phyloP scores from a whole-genome alignment of 257 asterid species.

The Capsicum baccatum region DNA sequence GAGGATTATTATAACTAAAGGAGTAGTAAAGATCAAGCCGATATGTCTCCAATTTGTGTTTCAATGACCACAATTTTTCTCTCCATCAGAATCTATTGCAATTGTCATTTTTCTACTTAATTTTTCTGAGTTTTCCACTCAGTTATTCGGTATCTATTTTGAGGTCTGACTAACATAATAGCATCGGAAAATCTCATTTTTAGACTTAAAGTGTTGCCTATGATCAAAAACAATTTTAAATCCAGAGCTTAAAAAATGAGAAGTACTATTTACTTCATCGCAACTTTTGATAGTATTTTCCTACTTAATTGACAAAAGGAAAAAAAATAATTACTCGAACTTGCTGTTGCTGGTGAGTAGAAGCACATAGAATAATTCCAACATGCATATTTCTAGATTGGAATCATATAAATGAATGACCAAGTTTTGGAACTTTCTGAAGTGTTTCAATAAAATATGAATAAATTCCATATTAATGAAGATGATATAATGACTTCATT shows the following conservation, averaged over 20 bases:
- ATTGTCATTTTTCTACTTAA: no score
- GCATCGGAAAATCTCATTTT: no score
- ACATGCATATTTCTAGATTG: background rate
- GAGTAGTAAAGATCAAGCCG: no score
- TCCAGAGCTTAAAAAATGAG: no score
- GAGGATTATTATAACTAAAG: no score
- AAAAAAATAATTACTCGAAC: background rate
- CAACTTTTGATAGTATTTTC: background rate
- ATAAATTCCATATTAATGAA: background rate
- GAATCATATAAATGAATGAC: background rate
- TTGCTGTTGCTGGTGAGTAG: background rate
- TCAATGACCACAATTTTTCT: no score
- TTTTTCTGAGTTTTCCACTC: no score
- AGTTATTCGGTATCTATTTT: no score
- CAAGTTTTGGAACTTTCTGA: background rate
- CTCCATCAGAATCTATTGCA: no score
- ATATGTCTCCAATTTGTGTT: no score
- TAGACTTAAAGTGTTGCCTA: background rate
- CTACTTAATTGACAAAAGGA: background rate
- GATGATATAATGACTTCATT: background rate
- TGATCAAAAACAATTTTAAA: background rate
- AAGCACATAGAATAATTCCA: background rate
- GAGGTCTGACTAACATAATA: no score
- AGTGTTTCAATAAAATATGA: constrained; percentile 3
- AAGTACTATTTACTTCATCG: no score